Conservation (phyloP, 176 grass and related monocot genomes). For the Carex myosuroides region DNA sequence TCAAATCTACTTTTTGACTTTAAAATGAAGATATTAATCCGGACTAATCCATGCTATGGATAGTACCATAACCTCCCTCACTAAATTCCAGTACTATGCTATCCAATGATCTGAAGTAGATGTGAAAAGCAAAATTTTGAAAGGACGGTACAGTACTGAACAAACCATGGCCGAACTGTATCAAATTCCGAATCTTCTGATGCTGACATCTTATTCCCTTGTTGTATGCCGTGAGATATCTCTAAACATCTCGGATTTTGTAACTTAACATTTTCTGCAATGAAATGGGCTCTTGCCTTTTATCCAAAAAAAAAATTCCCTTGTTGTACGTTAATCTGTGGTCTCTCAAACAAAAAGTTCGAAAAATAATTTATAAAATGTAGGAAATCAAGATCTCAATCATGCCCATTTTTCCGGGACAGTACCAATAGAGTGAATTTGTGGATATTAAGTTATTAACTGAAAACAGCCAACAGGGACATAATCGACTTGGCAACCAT, state of each 20-base stretch:
- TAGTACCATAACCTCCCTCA: no score
- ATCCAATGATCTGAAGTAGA: neutral
- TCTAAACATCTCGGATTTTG: no score
- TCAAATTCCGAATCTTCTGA: neutral
- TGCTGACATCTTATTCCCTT: neutral
- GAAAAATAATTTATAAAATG: slow-evolving; percentile 16
- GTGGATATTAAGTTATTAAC: slow-evolving; percentile 41
- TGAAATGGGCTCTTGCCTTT: no score
- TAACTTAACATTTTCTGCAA: no score
- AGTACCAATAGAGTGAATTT: slow-evolving; percentile 39
- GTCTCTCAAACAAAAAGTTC: neutral
- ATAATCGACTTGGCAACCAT: slow-evolving; percentile 28
- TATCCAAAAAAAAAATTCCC: no score
- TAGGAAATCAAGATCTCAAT: slow-evolving; percentile 38
- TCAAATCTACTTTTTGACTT: no score
- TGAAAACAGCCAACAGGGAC: slow-evolving; percentile 26
- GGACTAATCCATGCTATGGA: no score
- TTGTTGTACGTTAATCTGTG: neutral
- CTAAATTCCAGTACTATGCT: neutral
- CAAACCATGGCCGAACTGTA: neutral
- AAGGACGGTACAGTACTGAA: neutral
- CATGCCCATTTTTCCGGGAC: slow-evolving; percentile 44
- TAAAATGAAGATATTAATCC: no score
- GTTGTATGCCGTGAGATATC: no score
- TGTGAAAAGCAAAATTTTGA: neutral